Conservation (phyloP, 345 rosid species). For the Acer campestre region DNA sequence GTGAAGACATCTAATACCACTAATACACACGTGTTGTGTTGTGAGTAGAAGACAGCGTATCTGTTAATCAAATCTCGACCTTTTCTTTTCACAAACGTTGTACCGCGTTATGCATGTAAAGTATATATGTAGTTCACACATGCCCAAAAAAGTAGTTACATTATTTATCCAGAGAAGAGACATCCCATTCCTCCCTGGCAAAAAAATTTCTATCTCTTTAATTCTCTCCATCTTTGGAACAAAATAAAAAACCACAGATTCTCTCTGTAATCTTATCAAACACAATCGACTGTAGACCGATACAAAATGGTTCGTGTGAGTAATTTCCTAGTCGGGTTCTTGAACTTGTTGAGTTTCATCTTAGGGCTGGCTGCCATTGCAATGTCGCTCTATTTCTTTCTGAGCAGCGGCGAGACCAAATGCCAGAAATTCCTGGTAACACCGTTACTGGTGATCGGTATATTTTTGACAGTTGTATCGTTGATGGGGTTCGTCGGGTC, state of each 20-base stretch:
- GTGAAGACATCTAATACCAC: no score
- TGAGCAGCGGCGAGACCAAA: slow-evolving; percentile 1
- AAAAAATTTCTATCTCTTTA: no score
- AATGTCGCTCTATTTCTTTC: background rate
- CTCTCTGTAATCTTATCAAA: background rate
- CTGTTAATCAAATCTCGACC: background rate
- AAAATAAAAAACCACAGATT: background rate
- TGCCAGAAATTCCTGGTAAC: slow-evolving; percentile 33
- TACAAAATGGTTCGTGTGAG: slow-evolving; percentile 19
- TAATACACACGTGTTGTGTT: background rate
- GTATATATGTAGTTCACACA: background rate
- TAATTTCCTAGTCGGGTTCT: slow-evolving; percentile 15
- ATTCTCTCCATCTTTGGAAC: no score
- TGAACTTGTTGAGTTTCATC: slow-evolving; percentile 20
- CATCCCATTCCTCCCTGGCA: background rate
- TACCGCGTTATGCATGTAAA: background rate
- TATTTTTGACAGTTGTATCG: slow-evolving; percentile 19
- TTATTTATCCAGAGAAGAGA: background rate
- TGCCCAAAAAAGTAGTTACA: background rate
- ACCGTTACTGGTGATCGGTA: slow-evolving; percentile 33
- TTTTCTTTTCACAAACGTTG: background rate
- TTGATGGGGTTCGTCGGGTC: slow-evolving; percentile 36
- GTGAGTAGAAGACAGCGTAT: background rate
- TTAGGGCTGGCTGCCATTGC: slow-evolving; percentile 23
- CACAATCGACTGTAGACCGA: background rate